Conservation (phyloP, 306 rosid genomes). For the Sechiopsis laciniata region DNA sequence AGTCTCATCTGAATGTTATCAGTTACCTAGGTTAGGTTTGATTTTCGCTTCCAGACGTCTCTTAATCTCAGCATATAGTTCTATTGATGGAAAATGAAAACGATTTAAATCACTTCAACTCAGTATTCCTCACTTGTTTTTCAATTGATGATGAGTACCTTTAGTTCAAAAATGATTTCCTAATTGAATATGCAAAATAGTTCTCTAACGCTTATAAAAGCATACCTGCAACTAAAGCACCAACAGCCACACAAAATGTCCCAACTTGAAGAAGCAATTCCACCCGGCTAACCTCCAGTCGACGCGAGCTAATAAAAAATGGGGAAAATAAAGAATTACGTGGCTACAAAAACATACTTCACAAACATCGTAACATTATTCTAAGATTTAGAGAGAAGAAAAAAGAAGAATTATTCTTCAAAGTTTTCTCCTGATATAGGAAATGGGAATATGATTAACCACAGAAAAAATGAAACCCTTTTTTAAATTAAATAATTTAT, state of each 20-base stretch:
- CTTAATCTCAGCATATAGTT: neutral
- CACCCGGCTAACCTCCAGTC: conserved; percentile 97
- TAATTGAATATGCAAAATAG: neutral
- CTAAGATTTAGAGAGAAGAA: neutral
- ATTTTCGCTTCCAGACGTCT: neutral
- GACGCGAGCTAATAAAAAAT: conserved; percentile 62
- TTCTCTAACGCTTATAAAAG: neutral
- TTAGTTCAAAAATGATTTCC: neutral
- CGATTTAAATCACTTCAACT: conserved; percentile 4
- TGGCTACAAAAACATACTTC: neutral
- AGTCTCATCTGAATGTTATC: neutral
- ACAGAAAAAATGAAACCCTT: neutral
- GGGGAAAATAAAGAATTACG: conserved; percentile 6
- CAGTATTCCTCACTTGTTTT: neutral
- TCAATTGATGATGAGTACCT: neutral
- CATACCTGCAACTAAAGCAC: conserved; percentile 90
- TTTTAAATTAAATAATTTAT: too few relatives aligned
- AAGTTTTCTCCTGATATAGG: neutral
- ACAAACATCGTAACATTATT: neutral
- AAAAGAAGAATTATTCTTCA: neutral
- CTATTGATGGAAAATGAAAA: neutral
- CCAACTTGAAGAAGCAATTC: conserved; percentile 99
- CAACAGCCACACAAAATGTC: conserved; percentile 80
- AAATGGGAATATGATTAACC: neutral
- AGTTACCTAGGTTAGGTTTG: neutral